Evolutionary conservation across 768 basidiomycete species (phyloP), one percentile per base, ranked within the genome.

Genomic region (Termitomyces sp.): DNA sequence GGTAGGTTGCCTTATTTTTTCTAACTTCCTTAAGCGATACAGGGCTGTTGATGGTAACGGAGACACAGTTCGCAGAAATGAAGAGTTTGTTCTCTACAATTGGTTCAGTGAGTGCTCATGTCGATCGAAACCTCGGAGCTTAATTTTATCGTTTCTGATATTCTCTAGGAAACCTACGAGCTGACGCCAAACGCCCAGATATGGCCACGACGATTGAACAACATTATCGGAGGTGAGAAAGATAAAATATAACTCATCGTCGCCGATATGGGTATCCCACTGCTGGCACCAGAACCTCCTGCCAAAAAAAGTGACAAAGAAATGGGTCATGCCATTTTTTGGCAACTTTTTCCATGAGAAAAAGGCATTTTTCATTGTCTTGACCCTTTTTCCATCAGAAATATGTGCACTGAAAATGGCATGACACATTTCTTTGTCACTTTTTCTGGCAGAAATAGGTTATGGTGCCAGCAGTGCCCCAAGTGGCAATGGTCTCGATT

Each of bases 111-210:
- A 56, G 68, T 67, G 14, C 16, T 41, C 24, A 2, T 30, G 16
- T 22, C 3, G 5, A 4, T 1, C 7, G 36, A 26, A n/a, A 22
- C 33, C 52, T 26, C 41, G 53, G 32, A 20, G 50, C n/a, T 57
- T 35, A 8, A 14, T 16, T 14, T 35, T 26, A 38, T 38, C 7
- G 7, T 51, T 24, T 26, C 24, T 24, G 36, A 24, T 11, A 18
- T 52, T 2, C 22, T 26, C 58, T 58, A 83, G 79, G 70, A 70
- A 16, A 77, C 76, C 9, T 85, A 76, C 62, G 80, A 82, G 67
- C 62, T 88, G 55, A 83, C 81, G 3, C 66, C 82, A 16, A 84
- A 87, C 63, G 86, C 83, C 3, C 87, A 90, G 74, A 82, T 85
- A 60, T 88, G 86, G 84, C 86, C 86, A 0, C 80, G 83, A 48